Base-by-base conservation (phyloP, 768 basidiomycete species). In the Boletus speciosus region DNA sequence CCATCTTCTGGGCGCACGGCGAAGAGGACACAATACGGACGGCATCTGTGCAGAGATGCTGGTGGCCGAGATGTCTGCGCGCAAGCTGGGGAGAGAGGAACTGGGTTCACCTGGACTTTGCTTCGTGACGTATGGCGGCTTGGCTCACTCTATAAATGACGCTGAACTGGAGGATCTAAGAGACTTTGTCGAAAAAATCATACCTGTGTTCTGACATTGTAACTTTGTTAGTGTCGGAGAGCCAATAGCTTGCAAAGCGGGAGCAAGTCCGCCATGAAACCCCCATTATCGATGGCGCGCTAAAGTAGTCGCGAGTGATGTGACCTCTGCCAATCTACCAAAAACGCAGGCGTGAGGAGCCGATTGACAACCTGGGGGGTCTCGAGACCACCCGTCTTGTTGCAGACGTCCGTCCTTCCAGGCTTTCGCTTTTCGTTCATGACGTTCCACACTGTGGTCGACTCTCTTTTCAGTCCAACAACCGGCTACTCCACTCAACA, bases 281-380 rank as follows among this genome's bases (percentile, higher is more conserved):
- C 11, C 15, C 49, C 51, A 15, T 29, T n/a, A 31, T 48, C 23
- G 34, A 51, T 36, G 19, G 25, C 25, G 23, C 39, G 39, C 19
- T 14, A 44, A 19, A 31, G 9, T 29, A 44, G 25, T 38, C 29
- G 31, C 31, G 25, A 27, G 51, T 53, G 50, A 36, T 54, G 40
- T 54, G 27, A 34, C 35, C 35, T 27, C 48, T 7, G 34, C 46
- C 12, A 37, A 29, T 12, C 36, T 35, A 36, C 44, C 21, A n/a
- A 51, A 49, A 57, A 32, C n/a, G 43, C 40, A 55, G 46, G 14
- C 14, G 41, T 21, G 53, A 39, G 16, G 34, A 50, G 49, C 21
- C 43, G 58, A 38, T 56, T 52, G 46, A 53, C 44, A 32, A 53
- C 46, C 42, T 49, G 66, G 61, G 66, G 66, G 65, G 64, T 66